Conservation (phyloP, 108 stramenopile genomes). For the Cyclotella cryptica region DNA sequence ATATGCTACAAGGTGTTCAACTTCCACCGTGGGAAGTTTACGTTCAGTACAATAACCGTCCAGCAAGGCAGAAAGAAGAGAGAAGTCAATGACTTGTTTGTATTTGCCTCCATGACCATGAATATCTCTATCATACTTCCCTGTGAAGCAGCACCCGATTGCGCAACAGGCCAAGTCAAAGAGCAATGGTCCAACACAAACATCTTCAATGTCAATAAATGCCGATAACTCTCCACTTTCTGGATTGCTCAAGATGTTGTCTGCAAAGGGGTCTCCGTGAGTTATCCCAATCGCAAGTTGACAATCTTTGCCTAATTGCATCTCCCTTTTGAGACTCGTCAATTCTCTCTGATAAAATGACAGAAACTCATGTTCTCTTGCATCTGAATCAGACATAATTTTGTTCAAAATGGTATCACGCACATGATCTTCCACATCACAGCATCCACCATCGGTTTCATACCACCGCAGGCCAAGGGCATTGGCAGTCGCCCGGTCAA, state of each 20-base stretch:
- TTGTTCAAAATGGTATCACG: neutral
- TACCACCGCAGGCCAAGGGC: neutral
- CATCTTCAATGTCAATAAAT: slow-evolving; percentile 17
- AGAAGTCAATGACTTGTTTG: neutral
- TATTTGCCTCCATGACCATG: neutral
- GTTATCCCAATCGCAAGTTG: neutral
- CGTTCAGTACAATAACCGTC: neutral
- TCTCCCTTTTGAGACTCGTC: neutral
- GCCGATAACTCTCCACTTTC: slow-evolving; percentile 1
- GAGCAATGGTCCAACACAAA: slow-evolving; percentile 1
- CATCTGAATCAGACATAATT: slow-evolving; percentile 4
- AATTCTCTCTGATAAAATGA: slow-evolving; percentile 1
- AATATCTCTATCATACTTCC: neutral
- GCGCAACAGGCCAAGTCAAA: slow-evolving; percentile 16
- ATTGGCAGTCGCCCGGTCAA: neutral
- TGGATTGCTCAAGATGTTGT: slow-evolving; percentile 10
- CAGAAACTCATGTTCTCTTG: slow-evolving; percentile 1
- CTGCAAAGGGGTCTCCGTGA: slow-evolving; percentile 14
- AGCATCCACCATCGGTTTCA: slow-evolving; percentile 7
- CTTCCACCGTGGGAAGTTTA: neutral
- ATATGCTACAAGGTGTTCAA: slow-evolving; percentile 7
- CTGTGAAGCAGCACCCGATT: neutral
- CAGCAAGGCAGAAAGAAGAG: slow-evolving; percentile 2
- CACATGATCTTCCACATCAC: slow-evolving; percentile 2
- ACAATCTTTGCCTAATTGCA: neutral